Evolutionary conservation across 768 basidiomycete species (phyloP), one percentile per base, ranked within the genome.

Genomic region (Pholiota conissans): DNA sequence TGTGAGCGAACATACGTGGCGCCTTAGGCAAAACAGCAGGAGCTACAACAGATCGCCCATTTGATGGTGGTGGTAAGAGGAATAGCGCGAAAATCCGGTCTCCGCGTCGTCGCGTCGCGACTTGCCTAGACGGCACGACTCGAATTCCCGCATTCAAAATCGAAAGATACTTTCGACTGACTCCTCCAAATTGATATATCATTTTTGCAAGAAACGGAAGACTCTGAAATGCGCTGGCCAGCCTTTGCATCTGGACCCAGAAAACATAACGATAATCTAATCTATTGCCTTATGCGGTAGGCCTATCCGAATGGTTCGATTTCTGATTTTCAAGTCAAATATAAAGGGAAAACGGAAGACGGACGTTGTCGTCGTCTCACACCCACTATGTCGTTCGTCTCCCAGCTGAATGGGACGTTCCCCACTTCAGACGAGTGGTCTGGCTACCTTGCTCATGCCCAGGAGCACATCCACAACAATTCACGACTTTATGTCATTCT

Each of bases 401-500:
- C 70, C 54, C 59, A 57, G 34, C 50, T 70, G 52, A 81, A 80
- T 65, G 66, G 69, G 67, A 72, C 77, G 1, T 58, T 74, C 42
- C 73, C 79, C 26, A 57, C 73, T 61, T 63, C 69, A 11, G 77
- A 80, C 60, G 71, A 67, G 26, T 82, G 79, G 80, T 72, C 77
- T 3, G 74, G 74, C 47, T 79, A 77, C 51, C 64, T 82, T 3
- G 68, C 70, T 5, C 71, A 76, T 22, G 74, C 76, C 2, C 78
- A 80, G 63, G 67, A 71, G 3, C 72, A 77, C 28, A 52, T 79
- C 28, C 65, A 73, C n/a, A 55, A 64, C 26, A 72, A 74, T 49
- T 70, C 76, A 5, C 74, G 77, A 46, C 67, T 75, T 7, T 56
- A 76, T 22, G 63, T 82, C 20, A 63, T 81, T 75, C 62, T 79